Conservation (phyloP, 306 rosid genomes). For the Dryas octopetala region DNA sequence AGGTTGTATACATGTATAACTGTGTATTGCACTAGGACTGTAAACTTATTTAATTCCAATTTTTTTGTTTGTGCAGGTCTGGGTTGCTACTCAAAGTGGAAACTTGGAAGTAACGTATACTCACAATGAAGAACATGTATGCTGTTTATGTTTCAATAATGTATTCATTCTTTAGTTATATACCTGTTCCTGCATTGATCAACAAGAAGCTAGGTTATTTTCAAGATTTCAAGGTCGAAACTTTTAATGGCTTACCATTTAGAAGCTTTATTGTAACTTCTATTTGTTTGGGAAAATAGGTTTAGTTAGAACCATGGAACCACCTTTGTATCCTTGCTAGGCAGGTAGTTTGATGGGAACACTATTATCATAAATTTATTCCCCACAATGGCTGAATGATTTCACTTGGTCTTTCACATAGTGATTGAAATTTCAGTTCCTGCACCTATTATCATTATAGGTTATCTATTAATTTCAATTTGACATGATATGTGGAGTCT, state of each 20-base stretch:
- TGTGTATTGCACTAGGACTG: neutral
- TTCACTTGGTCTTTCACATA: neutral
- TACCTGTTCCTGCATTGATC: neutral
- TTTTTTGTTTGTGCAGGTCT: constrained; percentile 56
- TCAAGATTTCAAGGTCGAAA: neutral
- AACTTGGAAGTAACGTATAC: constrained; percentile 88
- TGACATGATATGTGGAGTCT: neutral
- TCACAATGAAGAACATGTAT: constrained; percentile 82
- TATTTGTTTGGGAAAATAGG: neutral
- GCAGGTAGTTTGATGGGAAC: neutral
- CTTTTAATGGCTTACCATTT: neutral
- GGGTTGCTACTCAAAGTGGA: constrained; percentile 88
- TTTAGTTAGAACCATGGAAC: neutral
- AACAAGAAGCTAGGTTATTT: neutral
- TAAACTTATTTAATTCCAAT: constrained; percentile 1
- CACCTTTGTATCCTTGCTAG: neutral
- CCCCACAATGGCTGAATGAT: neutral
- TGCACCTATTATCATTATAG: neutral
- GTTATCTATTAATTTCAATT: neutral
- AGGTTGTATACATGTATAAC: neutral
- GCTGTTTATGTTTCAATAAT: constrained; percentile 19
- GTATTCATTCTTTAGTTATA: neutral
- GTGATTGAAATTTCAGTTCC: neutral
- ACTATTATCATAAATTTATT: neutral
- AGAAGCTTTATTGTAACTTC: neutral